Base-by-base conservation (phyloP, 108 stramenopile genomes). In the Pseudonitzschia pungens region DNA sequence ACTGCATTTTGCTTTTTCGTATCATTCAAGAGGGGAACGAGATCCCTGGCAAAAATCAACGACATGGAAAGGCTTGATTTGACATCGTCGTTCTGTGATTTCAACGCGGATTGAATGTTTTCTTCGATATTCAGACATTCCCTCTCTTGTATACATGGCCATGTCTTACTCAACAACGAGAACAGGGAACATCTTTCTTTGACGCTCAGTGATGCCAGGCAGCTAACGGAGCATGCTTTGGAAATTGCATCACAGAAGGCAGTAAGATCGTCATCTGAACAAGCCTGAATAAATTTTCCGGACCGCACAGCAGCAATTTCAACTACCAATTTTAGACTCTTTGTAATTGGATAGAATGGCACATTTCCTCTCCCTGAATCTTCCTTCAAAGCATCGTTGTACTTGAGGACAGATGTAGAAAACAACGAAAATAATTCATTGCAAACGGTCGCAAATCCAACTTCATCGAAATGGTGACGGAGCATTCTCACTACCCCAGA, bases 1-100 rank as follows among this genome's bases (percentile, higher is more conserved):
- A 85, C 70, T 51, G 70, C 69, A 20, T 56, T 55, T 21, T 77
- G 76, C 16, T 74, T 72, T 2, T 50, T 57, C 36, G 72, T 69
- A 27, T 79, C 68, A 26, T 77, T 56, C 28, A 90, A 72, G 41
- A 77, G 48, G 9, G 87, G 85, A 21, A 91, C 70, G 33, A 91
- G 68, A 51, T 87, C 76, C 59, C 57, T 76, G 31, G 84, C 78
- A 27, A 90, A 64, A 42, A 86, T 66, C 20, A 50, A 36, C 5
- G 72, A 77, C 27, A 58, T 48, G 15, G 52, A 54, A 24, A 26
- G 59, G 31, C 16, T 12, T 26, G 60, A 55, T 42, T 64, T 42
- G 7, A 69, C 71, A 4, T 65, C 48, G 40, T 29, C 45, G 26
- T 16, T 36, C 72, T 74, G 55, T 22, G 72, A 52, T 27, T 78